A percentile compares a stretch with the other conserved stretches of the same genome.
Conservation (phyloP, 176 grass and related monocot species). For the Oryza punctata region DNA sequence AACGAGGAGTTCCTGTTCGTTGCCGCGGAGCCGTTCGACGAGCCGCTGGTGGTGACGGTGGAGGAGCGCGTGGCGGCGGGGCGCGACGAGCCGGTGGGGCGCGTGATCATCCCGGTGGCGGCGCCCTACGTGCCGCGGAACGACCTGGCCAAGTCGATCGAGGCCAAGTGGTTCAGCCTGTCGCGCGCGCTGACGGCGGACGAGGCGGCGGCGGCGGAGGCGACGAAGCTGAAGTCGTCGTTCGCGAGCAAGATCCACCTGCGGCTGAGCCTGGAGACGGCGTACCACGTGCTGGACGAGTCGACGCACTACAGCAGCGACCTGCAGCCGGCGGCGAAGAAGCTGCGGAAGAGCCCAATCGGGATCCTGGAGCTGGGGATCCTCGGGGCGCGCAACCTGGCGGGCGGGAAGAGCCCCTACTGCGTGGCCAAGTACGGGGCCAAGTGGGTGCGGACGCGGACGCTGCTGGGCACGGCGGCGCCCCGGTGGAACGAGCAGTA, state of each 20-base stretch:
- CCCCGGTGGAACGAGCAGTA: constrained; percentile 85
- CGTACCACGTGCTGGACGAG: constrained; percentile 89
- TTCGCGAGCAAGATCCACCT: constrained; percentile 84
- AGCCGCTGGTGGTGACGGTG: constrained; percentile 71
- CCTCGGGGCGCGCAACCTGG: constrained; percentile 57
- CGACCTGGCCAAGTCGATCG: constrained; percentile 51
- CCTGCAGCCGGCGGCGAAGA: constrained; percentile 68
- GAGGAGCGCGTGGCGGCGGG: constrained; percentile 57
- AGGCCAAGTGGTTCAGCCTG: constrained; percentile 71
- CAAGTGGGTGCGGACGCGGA: constrained; percentile 86
- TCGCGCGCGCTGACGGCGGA: constrained; percentile 39
- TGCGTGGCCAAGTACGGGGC: constrained; percentile 81
- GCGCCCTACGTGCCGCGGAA: constrained; percentile 30
- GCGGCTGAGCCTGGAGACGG: constrained; percentile 65
- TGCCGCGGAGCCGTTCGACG: constrained; percentile 70
- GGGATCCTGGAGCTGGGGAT: constrained; percentile 86
- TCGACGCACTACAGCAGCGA: constrained; percentile 83
- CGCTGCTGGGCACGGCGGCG: constrained; percentile 36
- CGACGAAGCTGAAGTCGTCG: constrained; percentile 16
- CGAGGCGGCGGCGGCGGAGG: constrained; percentile 36
- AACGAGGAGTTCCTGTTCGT: constrained; percentile 91
- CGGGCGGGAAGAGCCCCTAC: constrained; percentile 46
- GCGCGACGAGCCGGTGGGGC: constrained; percentile 52
- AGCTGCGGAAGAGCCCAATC: constrained; percentile 51
- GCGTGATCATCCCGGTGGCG: constrained; percentile 44